Evolutionary conservation across 73 alveolate species (phyloP).

Genomic region (Diophrys appendiculata): DNA sequence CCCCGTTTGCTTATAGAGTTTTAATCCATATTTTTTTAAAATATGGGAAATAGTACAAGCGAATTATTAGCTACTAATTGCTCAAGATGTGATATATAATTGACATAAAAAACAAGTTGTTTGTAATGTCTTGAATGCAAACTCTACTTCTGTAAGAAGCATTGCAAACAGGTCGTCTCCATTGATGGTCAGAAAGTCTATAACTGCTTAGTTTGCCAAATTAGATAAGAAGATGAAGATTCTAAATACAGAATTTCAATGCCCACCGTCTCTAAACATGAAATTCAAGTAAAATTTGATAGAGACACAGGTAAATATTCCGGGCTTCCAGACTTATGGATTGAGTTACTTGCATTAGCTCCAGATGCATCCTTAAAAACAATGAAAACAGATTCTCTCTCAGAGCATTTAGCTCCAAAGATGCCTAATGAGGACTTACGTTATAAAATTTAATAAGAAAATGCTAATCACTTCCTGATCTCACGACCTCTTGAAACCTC

Average conservation of each 20-base stretch:
- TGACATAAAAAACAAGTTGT: too few relatives aligned
- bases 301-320: background rate
- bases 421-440: background rate
- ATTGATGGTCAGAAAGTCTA: too few relatives aligned
- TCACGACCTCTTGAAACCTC: background rate
- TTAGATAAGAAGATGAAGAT: background rate
- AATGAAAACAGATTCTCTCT: background rate
- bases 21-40: too few relatives aligned
- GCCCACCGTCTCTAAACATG: background rate
- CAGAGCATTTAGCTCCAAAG: background rate
- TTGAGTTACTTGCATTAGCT: background rate
- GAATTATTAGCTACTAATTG: too few relatives aligned
- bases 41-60: too few relatives aligned
- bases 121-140: too few relatives aligned
- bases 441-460: background rate
- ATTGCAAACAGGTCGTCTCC: background rate
- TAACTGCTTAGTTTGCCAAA: background rate
- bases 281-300: background rate
- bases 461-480: background rate
- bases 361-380: background rate
- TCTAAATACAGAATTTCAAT: background rate
- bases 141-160: background rate
- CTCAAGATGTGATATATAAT: too few relatives aligned
- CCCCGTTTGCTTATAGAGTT: too few relatives aligned
- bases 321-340: slow-evolving; percentile 14